Percentiles rank a stretch among this genome's conserved stretches.
Evolutionary conservation across 164 flowering plant species (phyloP).

Genomic region (Kalanchoe fedtschenkoi): DNA sequence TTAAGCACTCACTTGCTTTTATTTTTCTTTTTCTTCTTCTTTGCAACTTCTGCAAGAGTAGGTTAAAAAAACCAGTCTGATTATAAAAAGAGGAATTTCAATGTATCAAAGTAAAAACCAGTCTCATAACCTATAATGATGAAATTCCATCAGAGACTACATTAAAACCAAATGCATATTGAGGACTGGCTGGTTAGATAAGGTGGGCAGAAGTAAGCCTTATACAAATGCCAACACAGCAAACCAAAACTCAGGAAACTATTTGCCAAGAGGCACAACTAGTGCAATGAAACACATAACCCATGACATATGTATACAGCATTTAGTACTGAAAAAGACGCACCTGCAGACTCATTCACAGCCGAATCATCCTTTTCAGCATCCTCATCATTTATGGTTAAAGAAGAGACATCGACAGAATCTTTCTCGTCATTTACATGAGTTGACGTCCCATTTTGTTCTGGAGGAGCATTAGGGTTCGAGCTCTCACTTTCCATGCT

Average conservation of each 20-base stretch:
- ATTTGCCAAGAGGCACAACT: background rate
- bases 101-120: background rate
- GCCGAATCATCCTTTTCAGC: background rate
- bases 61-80: background rate
- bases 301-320: background rate
- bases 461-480: background rate
- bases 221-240: background rate
- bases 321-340: background rate
- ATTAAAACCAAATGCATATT: background rate
- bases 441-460: background rate
- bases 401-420: background rate
- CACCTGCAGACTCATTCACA: constrained; percentile 1
- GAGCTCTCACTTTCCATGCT: background rate
- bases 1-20: constrained; percentile 73
- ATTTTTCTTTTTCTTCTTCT: constrained; percentile 94
- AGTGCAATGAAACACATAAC: background rate
- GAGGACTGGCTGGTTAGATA: background rate
- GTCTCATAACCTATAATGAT: background rate
- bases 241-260: background rate
- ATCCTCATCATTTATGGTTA: background rate
- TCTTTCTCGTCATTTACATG: constrained; percentile 1
- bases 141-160: too few species aligned
- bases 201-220: background rate
- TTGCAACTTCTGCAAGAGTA: constrained; percentile 41
- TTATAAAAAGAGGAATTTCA: background rate